These are phyloP conservation scores for Crithidia thermophila DNA, from an alignment of 208 protist genomes.

Conservation along the genomic window DNA sequence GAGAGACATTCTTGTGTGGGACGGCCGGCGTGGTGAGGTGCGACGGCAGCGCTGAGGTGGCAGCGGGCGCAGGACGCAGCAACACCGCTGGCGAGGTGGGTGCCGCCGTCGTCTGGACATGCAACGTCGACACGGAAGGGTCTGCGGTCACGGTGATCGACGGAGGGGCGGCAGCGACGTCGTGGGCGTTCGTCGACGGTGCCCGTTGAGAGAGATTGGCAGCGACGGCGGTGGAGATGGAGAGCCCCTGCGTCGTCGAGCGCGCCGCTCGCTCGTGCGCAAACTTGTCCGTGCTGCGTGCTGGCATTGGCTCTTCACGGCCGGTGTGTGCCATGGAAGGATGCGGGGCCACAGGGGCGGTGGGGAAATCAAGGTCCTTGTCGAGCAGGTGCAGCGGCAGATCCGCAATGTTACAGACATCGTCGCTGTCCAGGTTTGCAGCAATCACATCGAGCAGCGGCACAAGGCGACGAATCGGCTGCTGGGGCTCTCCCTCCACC, in stretches of 20 bases:
- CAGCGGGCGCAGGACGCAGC: too few species aligned
- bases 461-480: not conserved
- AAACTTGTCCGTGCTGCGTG: not conserved
- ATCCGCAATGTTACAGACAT: not conserved
- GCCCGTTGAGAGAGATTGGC: not conserved
- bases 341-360: too few species aligned
- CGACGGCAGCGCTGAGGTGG: too few species aligned
- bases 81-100: too few species aligned
- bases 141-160: not conserved
- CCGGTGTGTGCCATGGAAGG: too few species aligned
- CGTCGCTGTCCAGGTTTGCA: not conserved
- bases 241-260: not conserved
- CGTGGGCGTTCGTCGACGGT: too few species aligned
- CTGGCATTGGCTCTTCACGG: not conserved
- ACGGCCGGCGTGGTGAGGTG: not conserved
- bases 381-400: not conserved
- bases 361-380: not conserved
- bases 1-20: not conserved
- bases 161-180: not conserved
- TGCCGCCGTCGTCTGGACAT: too few species aligned
- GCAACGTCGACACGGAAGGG: too few species aligned
- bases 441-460: not conserved
- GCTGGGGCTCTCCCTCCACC: not conserved
- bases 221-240: not conserved
- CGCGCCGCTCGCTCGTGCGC: not conserved